Evolutionary conservation across 805 yeast genomes (phyloP).

Genomic region (Yarrowia yakushimensis): DNA sequence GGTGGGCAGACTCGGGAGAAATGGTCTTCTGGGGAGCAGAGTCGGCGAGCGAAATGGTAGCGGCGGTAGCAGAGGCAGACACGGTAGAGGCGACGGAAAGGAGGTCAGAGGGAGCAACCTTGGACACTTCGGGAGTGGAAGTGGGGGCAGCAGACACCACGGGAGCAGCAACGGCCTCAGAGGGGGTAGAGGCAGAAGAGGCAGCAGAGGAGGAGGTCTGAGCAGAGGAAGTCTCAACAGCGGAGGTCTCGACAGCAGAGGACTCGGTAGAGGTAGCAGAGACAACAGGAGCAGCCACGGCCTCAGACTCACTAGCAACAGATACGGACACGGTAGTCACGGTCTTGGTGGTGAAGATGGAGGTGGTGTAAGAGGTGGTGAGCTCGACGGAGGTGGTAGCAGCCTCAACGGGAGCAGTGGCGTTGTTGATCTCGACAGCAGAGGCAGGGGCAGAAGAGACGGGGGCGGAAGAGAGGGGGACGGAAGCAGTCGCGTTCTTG

Average conservation of each 20-base stretch:
- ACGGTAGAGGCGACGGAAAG: constrained; percentile 18
- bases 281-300: background rate
- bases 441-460: background rate
- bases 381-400: background rate
- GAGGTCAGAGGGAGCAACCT: constrained; percentile 27
- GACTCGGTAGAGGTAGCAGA: background rate
- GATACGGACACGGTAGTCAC: background rate
- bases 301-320: background rate
- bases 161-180: no score
- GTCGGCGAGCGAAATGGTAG: constrained; percentile 22
- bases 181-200: background rate
- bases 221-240: background rate
- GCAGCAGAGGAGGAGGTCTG: background rate
- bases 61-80: constrained; percentile 23
- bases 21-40: constrained; percentile 26
- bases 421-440: background rate
- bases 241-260: background rate
- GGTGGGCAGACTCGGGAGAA: constrained; percentile 23
- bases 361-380: background rate
- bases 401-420: no score
- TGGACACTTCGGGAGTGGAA: constrained; percentile 11
- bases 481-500: background rate
- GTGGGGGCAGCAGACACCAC: constrained; percentile 25
- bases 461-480: no score
- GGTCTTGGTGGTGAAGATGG: background rate